These are phyloP conservation scores for Acephala macrosclerotiorum DNA, from an alignment of 2,329 filamentous ascomycete species.

Conservation along the genomic window DNA sequence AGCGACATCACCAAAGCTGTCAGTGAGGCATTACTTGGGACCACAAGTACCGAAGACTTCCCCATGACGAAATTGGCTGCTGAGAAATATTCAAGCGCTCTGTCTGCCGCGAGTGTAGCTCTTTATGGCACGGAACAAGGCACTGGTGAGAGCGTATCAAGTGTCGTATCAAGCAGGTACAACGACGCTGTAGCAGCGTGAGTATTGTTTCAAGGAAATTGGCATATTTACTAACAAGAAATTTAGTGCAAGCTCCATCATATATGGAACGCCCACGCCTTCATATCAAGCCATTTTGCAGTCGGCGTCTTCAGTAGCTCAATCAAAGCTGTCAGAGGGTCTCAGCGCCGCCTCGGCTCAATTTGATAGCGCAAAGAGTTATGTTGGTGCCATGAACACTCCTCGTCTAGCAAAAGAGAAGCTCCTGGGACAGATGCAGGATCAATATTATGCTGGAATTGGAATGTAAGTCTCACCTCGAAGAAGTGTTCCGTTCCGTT, in stretches of 20 bases:
- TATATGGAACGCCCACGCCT: conserved; percentile 67
- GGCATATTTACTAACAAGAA: conserved; percentile 21
- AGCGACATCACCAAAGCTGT: conserved; percentile 61
- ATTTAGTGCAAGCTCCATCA: conserved; percentile 57
- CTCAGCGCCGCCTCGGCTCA: conserved; percentile 74
- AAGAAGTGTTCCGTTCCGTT: too few species aligned
- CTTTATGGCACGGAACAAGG: conserved; percentile 58
- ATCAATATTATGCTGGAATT: conserved; percentile 67
- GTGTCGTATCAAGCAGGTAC: conserved; percentile 61
- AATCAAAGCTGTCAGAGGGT: conserved; percentile 74
- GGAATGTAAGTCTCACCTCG: conserved; percentile 54
- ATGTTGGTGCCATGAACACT: conserved; percentile 64
- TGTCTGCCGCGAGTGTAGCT: conserved; percentile 62
- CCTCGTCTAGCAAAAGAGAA: conserved; percentile 57
- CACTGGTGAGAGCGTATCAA: conserved; percentile 53
- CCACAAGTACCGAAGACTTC: conserved; percentile 51
- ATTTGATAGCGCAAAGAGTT: conserved; percentile 72
- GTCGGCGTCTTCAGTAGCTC: conserved; percentile 71
- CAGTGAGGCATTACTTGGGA: conserved; percentile 59
- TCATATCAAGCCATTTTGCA: conserved; percentile 55
- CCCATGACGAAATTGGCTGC: conserved; percentile 60
- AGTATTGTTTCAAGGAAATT: conserved; percentile 40
- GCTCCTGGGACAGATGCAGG: conserved; percentile 66
- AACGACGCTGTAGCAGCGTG: conserved; percentile 63
- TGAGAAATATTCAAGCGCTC: conserved; percentile 62